Evolutionary conservation across 371 early-diverging fungal genomes (phyloP).

Genomic region (Lichtheimia hyalospora): DNA sequence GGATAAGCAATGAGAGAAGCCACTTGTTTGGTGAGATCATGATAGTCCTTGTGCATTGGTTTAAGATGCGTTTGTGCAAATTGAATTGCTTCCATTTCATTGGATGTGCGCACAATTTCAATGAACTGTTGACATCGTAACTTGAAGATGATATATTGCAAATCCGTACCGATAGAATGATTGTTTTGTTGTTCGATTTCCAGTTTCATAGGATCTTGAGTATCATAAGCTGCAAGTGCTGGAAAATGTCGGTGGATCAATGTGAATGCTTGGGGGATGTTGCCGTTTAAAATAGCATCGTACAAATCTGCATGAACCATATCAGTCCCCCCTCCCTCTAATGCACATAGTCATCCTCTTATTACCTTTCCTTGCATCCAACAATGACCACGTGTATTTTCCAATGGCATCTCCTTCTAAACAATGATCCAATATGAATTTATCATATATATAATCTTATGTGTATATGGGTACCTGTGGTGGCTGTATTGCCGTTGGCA

Average conservation of each 20-base stretch:
- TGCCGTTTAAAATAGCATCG: constrained; percentile 29
- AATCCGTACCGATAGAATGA: neutral
- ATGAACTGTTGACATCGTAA: constrained; percentile 44
- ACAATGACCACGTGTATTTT: constrained; percentile 25
- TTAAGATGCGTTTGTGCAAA: constrained; percentile 36
- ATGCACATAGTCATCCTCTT: neutral
- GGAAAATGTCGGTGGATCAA: constrained; percentile 35
- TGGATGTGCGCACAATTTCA: constrained; percentile 26
- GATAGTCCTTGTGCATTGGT: constrained; percentile 18
- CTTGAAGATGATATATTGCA: constrained; percentile 21
- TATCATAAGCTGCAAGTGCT: constrained; percentile 18
- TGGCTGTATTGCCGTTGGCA: neutral
- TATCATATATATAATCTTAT: neutral
- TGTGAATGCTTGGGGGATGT: constrained; percentile 33
- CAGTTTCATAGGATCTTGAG: neutral
- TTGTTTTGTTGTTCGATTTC: neutral
- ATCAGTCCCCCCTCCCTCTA: neutral
- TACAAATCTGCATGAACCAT: constrained; percentile 17
- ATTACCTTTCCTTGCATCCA: constrained; percentile 44
- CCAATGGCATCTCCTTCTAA: neutral
- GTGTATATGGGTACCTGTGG: no score
- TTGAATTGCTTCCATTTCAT: constrained; percentile 31
- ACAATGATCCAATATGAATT: neutral
- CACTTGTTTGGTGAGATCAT: constrained; percentile 32
- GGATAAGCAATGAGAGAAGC: constrained; percentile 41